A percentile compares a stretch with the other conserved stretches of the same genome.
phyloP scores from a whole-genome alignment of 163 green algal genomes.

The Scenedesmus sp. region DNA sequence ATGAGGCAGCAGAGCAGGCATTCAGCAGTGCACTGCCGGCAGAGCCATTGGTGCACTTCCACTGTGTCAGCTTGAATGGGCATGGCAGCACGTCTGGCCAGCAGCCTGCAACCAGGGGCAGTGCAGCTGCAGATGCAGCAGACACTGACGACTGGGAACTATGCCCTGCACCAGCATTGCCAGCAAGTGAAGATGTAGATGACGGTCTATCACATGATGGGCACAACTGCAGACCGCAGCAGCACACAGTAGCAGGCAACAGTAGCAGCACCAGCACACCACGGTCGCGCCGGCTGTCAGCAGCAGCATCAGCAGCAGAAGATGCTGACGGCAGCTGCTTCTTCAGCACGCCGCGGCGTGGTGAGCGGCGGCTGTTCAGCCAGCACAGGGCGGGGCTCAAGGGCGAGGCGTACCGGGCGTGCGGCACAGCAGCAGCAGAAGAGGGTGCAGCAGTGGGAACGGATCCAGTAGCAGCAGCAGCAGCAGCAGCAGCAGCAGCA shows the following conservation, averaged over 20 bases:
- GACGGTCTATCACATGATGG: not conserved
- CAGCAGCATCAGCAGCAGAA: not conserved
- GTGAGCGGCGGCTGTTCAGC: not conserved
- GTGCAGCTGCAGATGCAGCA: not conserved
- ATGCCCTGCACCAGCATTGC: too few relatives aligned
- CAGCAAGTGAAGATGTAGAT: too few relatives aligned
- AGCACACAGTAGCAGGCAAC: not conserved
- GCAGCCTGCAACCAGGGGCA: not conserved
- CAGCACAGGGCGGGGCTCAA: not conserved
- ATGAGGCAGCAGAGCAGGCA: not conserved
- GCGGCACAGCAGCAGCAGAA: not conserved
- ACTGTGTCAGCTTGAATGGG: not conserved
- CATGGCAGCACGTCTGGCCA: not conserved
- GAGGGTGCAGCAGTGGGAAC: not conserved
- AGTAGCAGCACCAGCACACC: not conserved
- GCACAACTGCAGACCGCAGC: not conserved
- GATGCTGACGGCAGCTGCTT: conserved; percentile 32
- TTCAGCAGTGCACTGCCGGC: not conserved
- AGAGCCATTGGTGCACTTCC: not conserved
- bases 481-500: not conserved
- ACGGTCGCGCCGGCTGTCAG: not conserved
- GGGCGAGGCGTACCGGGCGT: not conserved
- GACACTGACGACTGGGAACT: too few relatives aligned
- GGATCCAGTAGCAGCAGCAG: not conserved
- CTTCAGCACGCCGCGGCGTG: conserved; percentile 10